phyloP scores from a whole-genome alignment of 192 early-diverging fungal species.

The Geranomyces michiganensis region DNA sequence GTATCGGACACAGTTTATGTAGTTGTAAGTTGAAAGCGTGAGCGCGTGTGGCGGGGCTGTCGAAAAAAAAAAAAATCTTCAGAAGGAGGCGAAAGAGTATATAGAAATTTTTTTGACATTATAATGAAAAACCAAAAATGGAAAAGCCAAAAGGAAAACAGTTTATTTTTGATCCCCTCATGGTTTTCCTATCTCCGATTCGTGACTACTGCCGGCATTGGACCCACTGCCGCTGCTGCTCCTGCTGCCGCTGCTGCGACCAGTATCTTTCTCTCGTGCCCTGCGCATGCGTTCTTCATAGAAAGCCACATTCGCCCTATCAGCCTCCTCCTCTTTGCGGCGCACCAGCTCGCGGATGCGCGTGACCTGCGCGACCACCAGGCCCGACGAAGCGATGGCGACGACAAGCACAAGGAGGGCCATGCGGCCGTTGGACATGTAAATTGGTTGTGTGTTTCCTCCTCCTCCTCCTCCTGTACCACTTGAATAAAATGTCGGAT shows the following conservation, averaged over 20 bases:
- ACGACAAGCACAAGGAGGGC: slow-evolving; percentile 23
- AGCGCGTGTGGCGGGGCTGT: too few species aligned
- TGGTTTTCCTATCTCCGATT: too few species aligned
- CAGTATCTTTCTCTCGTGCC: slow-evolving; percentile 14
- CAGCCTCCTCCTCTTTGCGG: slow-evolving; percentile 6
- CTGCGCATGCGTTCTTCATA: slow-evolving; percentile 22
- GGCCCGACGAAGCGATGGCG: slow-evolving; percentile 13
- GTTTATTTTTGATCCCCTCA: too few species aligned
- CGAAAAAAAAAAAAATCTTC: too few species aligned
- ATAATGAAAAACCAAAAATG: too few species aligned
- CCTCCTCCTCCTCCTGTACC: neutral
- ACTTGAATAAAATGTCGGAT: neutral
- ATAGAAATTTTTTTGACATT: too few species aligned
- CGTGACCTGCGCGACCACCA: slow-evolving; percentile 22
- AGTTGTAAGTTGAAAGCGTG: slow-evolving; percentile 8
- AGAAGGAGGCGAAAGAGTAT: too few species aligned
- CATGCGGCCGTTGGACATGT: slow-evolving; percentile 40
- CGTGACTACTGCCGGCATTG: too few species aligned
- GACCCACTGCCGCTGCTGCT: too few species aligned
- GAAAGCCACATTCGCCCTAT: slow-evolving; percentile 3
- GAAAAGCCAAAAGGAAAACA: too few species aligned
- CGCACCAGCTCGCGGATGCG: neutral
- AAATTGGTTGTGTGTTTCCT: slow-evolving; percentile 26
- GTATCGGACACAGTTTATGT: slow-evolving; percentile 16
- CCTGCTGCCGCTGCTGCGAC: too few species aligned